Base-by-base conservation (phyloP, 768 basidiomycete genomes). In the Suillus alpinus region DNA sequence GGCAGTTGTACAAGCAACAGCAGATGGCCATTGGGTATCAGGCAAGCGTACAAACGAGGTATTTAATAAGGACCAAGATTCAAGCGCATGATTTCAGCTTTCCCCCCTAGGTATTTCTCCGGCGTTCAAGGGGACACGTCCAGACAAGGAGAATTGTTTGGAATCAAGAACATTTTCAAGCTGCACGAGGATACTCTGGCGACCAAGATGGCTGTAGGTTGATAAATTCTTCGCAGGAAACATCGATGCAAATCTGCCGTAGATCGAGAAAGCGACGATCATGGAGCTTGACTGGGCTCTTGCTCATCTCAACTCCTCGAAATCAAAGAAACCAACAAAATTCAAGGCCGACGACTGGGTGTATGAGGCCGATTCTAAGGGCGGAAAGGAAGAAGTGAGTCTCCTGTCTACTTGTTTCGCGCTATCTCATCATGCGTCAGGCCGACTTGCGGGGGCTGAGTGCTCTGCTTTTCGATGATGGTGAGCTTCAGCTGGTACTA, bases 1-100 rank as follows among this genome's bases (percentile, higher is more conserved):
- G 93, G 13, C 94, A 95, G 69, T 83, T 96, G 23, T 95, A 95
- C 75, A 95, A 95, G 70, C 92, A 94, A 64, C 94, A 95, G 69
- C 91, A 93, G 68, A 94, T 94, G 91, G 85, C 86, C n/a, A 92
- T 94, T 50, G 93, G 86, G 0, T 95, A 95, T 70, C 83, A 89
- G 63, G 89, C 89, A 1, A 92, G 89, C 65, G 77, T 91, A 9
- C 92, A 94, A 67, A 93, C 92, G 0, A 82, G 92, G 87, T 87
- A 53, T 53, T 16, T 16, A 14, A 36, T 8, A 26, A 16, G 8
- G 20, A 36, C 34, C 34, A 23, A 37, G 20, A 23, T 53, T 53
- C 14, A 14, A 53, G 20, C 14, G 20, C 14, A 9, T 4, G 20
- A 52, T 53, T 36, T 26, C 4, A 23, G 2, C 14, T 16, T 16